A percentile compares a stretch with the other conserved stretches of the same genome.
Evolutionary conservation across 495 filamentous ascomycete genomes (phyloP).

Genomic region (Xylaria sp.): DNA sequence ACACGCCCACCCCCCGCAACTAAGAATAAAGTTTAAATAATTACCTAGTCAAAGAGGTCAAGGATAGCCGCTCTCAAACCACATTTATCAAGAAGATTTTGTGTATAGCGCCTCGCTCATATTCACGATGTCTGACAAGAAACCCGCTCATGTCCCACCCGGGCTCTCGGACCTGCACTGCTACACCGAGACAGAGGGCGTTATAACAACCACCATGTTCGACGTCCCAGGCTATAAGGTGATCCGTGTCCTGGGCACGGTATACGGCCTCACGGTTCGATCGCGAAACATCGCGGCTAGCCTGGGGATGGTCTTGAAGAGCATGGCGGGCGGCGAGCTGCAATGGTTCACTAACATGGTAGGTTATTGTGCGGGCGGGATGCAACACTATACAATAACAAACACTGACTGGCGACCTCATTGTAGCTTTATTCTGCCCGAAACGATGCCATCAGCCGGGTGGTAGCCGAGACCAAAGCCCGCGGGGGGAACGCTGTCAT

Average conservation of each 20-base stretch:
- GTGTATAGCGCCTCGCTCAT: neutral
- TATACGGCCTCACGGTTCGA: conserved; percentile 67
- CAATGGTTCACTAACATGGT: conserved; percentile 61
- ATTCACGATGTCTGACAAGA: conserved; percentile 20
- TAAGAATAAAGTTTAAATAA: neutral
- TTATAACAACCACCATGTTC: conserved; percentile 59
- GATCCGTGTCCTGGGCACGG: conserved; percentile 60
- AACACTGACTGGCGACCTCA: neutral
- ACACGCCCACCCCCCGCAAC: neutral
- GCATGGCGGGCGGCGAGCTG: conserved; percentile 63
- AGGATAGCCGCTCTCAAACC: neutral
- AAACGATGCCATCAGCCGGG: conserved; percentile 60
- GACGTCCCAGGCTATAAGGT: conserved; percentile 66
- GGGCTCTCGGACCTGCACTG: conserved; percentile 54
- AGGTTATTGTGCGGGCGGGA: neutral
- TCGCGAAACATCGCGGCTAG: conserved; percentile 56
- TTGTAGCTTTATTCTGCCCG: conserved; percentile 56
- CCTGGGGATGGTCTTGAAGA: conserved; percentile 56
- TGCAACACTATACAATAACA: neutral
- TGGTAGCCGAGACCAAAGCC: conserved; percentile 62
- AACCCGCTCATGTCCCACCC: conserved; percentile 40
- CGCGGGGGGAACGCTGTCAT: conserved; percentile 68
- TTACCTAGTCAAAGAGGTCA: neutral
- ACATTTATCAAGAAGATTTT: neutral
- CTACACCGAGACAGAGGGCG: conserved; percentile 66